A percentile compares a stretch with the other conserved stretches of the same genome.
Evolutionary conservation across 345 rosid genomes (phyloP).

Genomic region (Adansonia digitata): DNA sequence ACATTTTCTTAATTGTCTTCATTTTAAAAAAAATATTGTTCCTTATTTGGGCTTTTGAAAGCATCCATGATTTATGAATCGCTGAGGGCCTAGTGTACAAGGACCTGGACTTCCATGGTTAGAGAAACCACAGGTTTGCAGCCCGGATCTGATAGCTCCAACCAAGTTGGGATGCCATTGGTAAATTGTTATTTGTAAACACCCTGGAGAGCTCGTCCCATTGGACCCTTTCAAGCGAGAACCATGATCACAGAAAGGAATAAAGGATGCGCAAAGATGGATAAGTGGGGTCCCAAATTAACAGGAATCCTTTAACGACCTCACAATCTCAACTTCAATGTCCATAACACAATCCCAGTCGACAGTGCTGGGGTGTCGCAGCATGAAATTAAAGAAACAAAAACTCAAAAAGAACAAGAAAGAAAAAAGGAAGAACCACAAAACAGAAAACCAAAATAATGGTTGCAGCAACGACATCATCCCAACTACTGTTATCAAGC

Average conservation of each 20-base stretch:
- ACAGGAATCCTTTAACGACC: slow-evolving; percentile 48
- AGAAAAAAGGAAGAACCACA: neutral
- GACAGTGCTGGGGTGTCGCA: neutral
- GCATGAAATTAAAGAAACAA: neutral
- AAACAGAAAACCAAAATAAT: slow-evolving; percentile 23
- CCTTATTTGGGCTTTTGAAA: too few relatives aligned
- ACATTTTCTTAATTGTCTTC: too few relatives aligned
- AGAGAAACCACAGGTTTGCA: too few relatives aligned
- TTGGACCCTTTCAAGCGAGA: neutral
- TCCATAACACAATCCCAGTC: slow-evolving; percentile 16
- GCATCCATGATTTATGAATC: too few relatives aligned
- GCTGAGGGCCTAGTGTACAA: too few relatives aligned
- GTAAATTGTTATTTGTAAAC: too few relatives aligned
- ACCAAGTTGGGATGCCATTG: neutral
- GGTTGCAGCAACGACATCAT: slow-evolving; percentile 45
- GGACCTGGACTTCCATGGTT: too few relatives aligned
- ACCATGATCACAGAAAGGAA: slow-evolving; percentile 39
- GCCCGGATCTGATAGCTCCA: neutral
- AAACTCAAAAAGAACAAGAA: neutral
- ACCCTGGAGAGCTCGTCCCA: neutral
- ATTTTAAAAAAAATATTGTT: too few relatives aligned
- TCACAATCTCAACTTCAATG: slow-evolving; percentile 39
- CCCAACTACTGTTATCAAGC: slow-evolving; percentile 45
- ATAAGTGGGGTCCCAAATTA: slow-evolving; percentile 41
- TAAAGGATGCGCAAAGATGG: too few relatives aligned